phyloP scores from a whole-genome alignment of 768 basidiomycete genomes.

The Russula earlei region DNA sequence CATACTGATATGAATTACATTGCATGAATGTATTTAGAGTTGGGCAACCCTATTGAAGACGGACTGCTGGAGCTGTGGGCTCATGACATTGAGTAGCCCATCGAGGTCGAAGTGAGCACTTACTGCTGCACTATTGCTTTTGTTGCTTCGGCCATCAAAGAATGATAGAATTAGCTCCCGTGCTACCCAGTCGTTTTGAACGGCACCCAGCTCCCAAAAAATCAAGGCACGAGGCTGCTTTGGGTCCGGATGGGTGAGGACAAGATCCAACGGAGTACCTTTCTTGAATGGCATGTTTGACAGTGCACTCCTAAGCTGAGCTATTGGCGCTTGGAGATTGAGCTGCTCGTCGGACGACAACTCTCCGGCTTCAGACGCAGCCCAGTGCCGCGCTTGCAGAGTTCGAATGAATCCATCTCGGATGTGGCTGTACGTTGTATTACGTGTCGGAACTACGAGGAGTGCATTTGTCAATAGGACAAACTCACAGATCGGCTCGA shows the following conservation, averaged over 20 bases:
- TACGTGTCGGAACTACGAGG: slow-evolving; percentile 62
- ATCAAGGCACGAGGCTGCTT: slow-evolving; percentile 45
- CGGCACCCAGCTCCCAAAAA: slow-evolving; percentile 61
- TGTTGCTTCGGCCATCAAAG: slow-evolving; percentile 61
- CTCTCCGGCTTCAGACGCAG: slow-evolving; percentile 40
- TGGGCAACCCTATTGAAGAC: slow-evolving; percentile 31
- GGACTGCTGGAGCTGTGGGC: slow-evolving; percentile 40
- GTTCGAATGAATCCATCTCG: slow-evolving; percentile 79
- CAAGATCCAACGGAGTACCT: slow-evolving; percentile 57
- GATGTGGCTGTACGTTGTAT: slow-evolving; percentile 68
- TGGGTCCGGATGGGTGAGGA: slow-evolving; percentile 45
- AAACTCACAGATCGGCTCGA: not conserved
- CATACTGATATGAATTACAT: not conserved
- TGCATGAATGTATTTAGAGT: not conserved
- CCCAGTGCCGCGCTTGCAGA: slow-evolving; percentile 49
- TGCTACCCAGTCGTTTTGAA: slow-evolving; percentile 69
- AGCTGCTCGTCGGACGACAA: slow-evolving; percentile 53
- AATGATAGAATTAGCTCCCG: slow-evolving; percentile 66
- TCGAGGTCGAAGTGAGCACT: slow-evolving; percentile 23
- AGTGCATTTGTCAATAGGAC: not conserved
- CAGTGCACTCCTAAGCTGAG: slow-evolving; percentile 67
- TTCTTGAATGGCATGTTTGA: slow-evolving; percentile 62
- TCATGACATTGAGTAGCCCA: not conserved
- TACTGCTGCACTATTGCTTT: slow-evolving; percentile 64
- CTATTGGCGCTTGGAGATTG: slow-evolving; percentile 50